These are phyloP conservation scores for Ascochyta clinopodiicola DNA, from an alignment of 2,329 filamentous ascomycete genomes.

Conservation along the genomic window DNA sequence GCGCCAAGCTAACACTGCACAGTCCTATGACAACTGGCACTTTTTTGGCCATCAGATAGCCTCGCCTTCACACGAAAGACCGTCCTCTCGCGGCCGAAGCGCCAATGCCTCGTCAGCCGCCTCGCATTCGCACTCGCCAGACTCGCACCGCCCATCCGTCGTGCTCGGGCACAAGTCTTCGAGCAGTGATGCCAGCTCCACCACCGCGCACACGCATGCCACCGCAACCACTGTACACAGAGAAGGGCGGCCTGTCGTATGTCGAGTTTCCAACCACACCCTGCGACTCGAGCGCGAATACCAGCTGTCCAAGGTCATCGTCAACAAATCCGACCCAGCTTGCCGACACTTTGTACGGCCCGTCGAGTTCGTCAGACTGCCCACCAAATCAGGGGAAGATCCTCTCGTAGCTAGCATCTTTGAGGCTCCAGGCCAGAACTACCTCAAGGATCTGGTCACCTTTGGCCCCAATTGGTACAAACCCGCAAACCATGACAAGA, in stretches of 20 bases:
- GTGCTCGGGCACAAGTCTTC: constrained; percentile 42
- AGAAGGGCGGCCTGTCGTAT: constrained; percentile 68
- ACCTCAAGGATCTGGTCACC: constrained; percentile 72
- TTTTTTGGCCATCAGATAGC: constrained; percentile 51
- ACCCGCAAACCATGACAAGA: constrained; percentile 23
- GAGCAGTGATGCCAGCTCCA: constrained; percentile 44
- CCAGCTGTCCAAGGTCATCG: constrained; percentile 78
- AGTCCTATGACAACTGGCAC: constrained; percentile 87
- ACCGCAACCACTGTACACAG: constrained; percentile 50
- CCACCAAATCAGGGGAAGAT: constrained; percentile 71
- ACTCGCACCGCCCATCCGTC: constrained; percentile 36
- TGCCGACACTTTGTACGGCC: constrained; percentile 80
- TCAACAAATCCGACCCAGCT: constrained; percentile 72
- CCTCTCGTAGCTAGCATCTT: constrained; percentile 83
- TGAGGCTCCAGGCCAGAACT: constrained; percentile 77
- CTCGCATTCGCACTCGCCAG: constrained; percentile 42
- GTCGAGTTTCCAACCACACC: constrained; percentile 81
- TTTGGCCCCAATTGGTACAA: constrained; percentile 70
- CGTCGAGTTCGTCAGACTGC: constrained; percentile 77
- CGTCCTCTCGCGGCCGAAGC: constrained; percentile 36
- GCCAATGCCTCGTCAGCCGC: constrained; percentile 30
- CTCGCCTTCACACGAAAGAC: constrained; percentile 24
- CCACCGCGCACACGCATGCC: constrained; percentile 54
- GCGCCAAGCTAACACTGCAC: constrained; percentile 30
- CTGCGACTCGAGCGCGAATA: constrained; percentile 87